Conservation (phyloP, 441 rosid species). For the Daphne laureola region DNA sequence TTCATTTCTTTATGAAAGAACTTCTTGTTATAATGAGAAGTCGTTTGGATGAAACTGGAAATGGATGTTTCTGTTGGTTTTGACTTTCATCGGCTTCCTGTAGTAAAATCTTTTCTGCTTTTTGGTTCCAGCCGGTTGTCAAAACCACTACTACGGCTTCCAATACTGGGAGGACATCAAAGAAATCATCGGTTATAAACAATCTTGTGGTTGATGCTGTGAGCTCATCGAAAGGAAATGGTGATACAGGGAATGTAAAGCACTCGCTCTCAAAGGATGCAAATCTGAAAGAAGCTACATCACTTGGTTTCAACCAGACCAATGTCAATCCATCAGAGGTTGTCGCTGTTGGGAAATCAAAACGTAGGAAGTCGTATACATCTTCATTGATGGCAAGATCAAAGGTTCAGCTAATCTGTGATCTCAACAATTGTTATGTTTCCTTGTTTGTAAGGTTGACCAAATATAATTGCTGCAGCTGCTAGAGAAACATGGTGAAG, state of each 20-base stretch:
- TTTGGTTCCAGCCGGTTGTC: constrained; percentile 33
- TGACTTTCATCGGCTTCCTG: neutral
- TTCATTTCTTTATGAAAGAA: neutral
- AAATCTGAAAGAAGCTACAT: constrained; percentile 21
- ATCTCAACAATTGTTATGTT: constrained; percentile 6
- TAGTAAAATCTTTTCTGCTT: neutral
- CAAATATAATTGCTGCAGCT: constrained; percentile 35
- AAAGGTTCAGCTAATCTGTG: constrained; percentile 35
- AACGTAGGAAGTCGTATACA: constrained; percentile 84
- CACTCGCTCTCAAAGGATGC: constrained; percentile 30
- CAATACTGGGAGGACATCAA: constrained; percentile 32
- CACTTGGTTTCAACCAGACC: constrained; percentile 23
- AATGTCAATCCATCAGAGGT: constrained; percentile 22
- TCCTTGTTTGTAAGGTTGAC: constrained; percentile 9
- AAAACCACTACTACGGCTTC: constrained; percentile 34
- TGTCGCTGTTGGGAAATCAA: constrained; percentile 39
- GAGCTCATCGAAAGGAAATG: constrained; percentile 28
- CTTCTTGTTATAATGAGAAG: no score
- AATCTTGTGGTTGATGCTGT: constrained; percentile 25
- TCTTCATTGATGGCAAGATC: constrained; percentile 62
- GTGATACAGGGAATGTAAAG: constrained; percentile 23
- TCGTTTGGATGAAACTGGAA: no score
- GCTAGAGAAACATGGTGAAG: constrained; percentile 39
- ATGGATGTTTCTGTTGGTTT: neutral
- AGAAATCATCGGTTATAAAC: constrained; percentile 19